Base-by-base conservation (phyloP, 1,139 yeast genomes). In the Geotrichum histeridarum region DNA sequence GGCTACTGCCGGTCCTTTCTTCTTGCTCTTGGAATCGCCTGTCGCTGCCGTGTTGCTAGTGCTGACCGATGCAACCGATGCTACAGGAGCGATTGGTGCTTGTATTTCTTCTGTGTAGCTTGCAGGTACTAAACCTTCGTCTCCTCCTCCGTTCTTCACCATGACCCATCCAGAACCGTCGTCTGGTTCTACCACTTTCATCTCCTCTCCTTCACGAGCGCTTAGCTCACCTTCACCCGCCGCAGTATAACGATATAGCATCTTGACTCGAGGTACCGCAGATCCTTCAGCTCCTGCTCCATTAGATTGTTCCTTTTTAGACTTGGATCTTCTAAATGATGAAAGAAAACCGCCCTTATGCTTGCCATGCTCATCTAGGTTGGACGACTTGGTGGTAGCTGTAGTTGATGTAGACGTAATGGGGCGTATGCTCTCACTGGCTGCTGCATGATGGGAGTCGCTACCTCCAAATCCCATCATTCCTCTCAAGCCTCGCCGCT, bases 121-220 rank as follows among this genome's bases (percentile, higher is more conserved):
- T 0, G 95, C 83, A 1, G 99, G 99, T 2, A 91, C 97, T 33
- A 93, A 74, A 0, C 99, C 99, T 50, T 73, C 73, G 9, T 69
- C 66, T 4, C 60, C 58, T 61, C 85, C 75, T 51, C 73, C 61
- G 61, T 84, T 75, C 54, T 70, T 59, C 63, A 84, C 80, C 61
- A 72, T 70, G 0, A 96, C 84, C 99, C 99, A 94, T 0, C 99
- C 99, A 7, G 93, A 83, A 0, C 97, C 97, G 61, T 87, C 93
- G 67, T 93, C 98, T 2, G 73, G 73, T 50, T 80, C 82, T 0
- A 85, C 58, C 2, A 93, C 77, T 4, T 71, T 71, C 41, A 91
- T 70, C 4, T 70, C 65, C 48, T 87, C 95, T 6, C 94, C 91
- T 0, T 80, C 79, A 8, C 64, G 59, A 1, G 93, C 71, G 1